Base-by-base conservation (phyloP, 108 stramenopile genomes). In the Thalassiosira profunda region DNA sequence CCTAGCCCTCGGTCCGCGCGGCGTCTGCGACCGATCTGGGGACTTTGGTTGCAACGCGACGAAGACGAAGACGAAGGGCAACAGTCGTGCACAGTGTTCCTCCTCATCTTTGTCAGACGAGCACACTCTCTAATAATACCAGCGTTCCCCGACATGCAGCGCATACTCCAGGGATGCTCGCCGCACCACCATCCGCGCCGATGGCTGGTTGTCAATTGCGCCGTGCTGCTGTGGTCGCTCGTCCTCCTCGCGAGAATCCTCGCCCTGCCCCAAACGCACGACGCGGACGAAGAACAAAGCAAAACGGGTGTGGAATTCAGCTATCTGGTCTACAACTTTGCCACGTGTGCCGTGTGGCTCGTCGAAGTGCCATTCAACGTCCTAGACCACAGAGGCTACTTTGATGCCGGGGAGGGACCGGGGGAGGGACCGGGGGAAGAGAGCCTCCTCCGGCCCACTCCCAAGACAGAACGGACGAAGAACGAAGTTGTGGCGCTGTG, bases 311-410 rank as follows among this genome's bases (percentile, higher is more conserved):
- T 42, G 25, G 69, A 70, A 35, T 36, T 48, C 9, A 23, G 42
- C 2, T 70, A 70, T 36, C 40, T 70, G 1, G 10, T 70, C 9
- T 70, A 60, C 35, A 49, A 70, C 15, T 70, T 70, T 36, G 47
- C 37, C n/a, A 51, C 49, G 0, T 60, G 58, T 38, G n/a, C n/a
- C 11, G 21, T 70, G 2, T 70, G 69, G 69, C 21, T 37, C 8
- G 0, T 70, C 28, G 69, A 70, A 60, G 69, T 60, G 1, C 26
- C 37, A 1, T 52, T 49, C 23, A 70, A 70, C 30, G 48, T 51
- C 11, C 47, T 59, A 1, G 58, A 70, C 33, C 38, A 46, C 36
- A 63, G 18, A 15, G 33, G 46, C 5, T 57, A 30, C 55, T 58
- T 52, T 38, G 69, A 56, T 24, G 9, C 30, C 11, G 34, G 34